A percentile compares a stretch with the other conserved stretches of the same genome.
These are phyloP conservation scores for Cystobasidiopsis lactophilus DNA, from an alignment of 768 basidiomycete genomes.

Conservation along the genomic window DNA sequence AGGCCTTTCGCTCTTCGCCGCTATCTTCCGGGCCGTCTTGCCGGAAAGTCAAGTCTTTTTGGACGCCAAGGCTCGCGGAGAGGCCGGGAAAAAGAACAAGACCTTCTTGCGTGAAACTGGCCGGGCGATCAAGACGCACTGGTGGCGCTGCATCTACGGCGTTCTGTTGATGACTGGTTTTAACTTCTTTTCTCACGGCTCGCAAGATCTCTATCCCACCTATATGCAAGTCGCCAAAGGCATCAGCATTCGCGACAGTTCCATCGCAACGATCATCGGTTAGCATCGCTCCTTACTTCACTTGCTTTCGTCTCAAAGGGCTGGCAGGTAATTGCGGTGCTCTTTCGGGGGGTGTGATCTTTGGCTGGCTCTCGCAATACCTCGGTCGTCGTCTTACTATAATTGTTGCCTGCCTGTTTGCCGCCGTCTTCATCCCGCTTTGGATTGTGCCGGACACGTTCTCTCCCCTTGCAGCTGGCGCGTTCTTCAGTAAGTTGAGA, in stretches of 20 bases:
- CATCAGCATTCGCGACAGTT: constrained; percentile 32
- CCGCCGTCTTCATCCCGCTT: constrained; percentile 30
- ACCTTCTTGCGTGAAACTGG: constrained; percentile 53
- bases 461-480: constrained; percentile 47
- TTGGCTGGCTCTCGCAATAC: constrained; percentile 36
- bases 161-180: constrained; percentile 52
- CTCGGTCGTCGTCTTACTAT: constrained; percentile 59
- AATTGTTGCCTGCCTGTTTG: constrained; percentile 35
- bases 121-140: constrained; percentile 40
- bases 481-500: constrained; percentile 73
- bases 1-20: constrained; percentile 44
- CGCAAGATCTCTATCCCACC: constrained; percentile 39
- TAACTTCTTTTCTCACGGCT: constrained; percentile 45
- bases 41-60: constrained; percentile 60
- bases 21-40: constrained; percentile 36
- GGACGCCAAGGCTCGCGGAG: constrained; percentile 29
- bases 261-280: constrained; percentile 54
- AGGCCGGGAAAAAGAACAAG: constrained; percentile 29
- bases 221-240: constrained; percentile 44
- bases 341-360: constrained; percentile 11
- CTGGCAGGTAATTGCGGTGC: constrained; percentile 20
- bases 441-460: constrained; percentile 61
- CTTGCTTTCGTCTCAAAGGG: constrained; percentile 19
- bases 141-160: constrained; percentile 61
- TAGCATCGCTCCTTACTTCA: too few relatives aligned